Evolutionary conservation across 1,139 yeast genomes (phyloP), one percentile per base, ranked within the genome.

Genomic region (Lodderomyces beijingensis): DNA sequence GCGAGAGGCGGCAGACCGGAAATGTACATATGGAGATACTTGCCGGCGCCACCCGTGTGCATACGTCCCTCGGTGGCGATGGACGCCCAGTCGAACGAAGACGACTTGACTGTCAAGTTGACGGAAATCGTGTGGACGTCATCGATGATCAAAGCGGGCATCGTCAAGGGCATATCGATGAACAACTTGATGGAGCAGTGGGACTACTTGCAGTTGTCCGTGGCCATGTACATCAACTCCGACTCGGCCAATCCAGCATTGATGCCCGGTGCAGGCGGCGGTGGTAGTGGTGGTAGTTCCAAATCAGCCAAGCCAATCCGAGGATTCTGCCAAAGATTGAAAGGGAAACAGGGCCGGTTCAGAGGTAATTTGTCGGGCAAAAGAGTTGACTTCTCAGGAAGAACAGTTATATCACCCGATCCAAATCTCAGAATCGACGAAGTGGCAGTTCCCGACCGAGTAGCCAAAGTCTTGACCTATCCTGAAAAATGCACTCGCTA

Each of bases 31-130:
- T 93, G 98, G 99, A 74, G 95, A 50, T 93, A 89, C 55, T 70
- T 93, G 35, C 98, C 98, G 0, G 98, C 97, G 0, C 98, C 99
- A 1, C 99, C 99, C 0, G 96, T 93, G 15, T 93, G 98, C 69
- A 91, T 93, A 36, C 77, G 99, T 47, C 99, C 99, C 2, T 89
- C 97, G 5, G 97, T 93, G 22, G 70, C 78, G 69, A 87, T 87
- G 88, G 93, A 87, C 54, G 95, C 91, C 38, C 87, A 89, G 28
- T 82, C 94, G 23, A 93, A 93, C 58, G 99, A 93, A 64, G 99
- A 93, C 58, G 99, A 93, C 59, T 69, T 93, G 45, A 93, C 99
- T 0, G 96, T 89, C 19, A 93, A 93, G 54, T 66, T 93, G 37
- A 87, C 98, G 0, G 99, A 93, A 59, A 87, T 93, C 42, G 97